A percentile compares a stretch with the other conserved stretches of the same genome.
These are phyloP conservation scores for Alternaria viburni DNA, from an alignment of 2,329 filamentous ascomycete genomes.

Conservation along the genomic window DNA sequence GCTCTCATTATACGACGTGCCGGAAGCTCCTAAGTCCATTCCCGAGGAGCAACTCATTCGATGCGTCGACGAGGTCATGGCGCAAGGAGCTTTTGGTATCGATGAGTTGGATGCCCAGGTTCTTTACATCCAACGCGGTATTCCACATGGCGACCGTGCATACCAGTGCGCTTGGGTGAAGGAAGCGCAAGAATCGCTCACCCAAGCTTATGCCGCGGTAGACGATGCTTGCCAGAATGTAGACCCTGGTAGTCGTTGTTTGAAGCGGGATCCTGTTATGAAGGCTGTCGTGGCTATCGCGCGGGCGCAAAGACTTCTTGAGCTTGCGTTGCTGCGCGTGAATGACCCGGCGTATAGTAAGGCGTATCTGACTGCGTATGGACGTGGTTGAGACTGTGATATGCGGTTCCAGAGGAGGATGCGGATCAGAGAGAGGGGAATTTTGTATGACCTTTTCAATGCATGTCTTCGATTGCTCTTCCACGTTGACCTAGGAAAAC, in stretches of 20 bases:
- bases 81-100: not conserved
- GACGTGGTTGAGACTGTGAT: too few relatives aligned
- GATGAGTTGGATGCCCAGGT: not conserved
- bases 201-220: not conserved
- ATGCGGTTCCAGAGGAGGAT: not conserved
- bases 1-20: not conserved
- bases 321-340: not conserved
- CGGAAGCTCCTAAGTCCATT: not conserved
- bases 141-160: not conserved
- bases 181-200: not conserved
- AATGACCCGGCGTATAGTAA: not conserved
- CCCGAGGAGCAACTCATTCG: not conserved
- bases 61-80: not conserved
- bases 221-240: not conserved
- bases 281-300: not conserved
- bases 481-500: too few relatives aligned
- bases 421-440: too few relatives aligned
- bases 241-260: not conserved
- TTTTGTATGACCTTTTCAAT: too few relatives aligned
- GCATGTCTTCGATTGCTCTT: too few relatives aligned
- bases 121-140: not conserved
- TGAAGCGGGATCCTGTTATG: not conserved
- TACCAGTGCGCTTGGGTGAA: not conserved
- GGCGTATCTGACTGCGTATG: not conserved
- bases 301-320: not conserved